phyloP scores from a whole-genome alignment of 179 eudicot genomes.

The Spergularia azorica region DNA sequence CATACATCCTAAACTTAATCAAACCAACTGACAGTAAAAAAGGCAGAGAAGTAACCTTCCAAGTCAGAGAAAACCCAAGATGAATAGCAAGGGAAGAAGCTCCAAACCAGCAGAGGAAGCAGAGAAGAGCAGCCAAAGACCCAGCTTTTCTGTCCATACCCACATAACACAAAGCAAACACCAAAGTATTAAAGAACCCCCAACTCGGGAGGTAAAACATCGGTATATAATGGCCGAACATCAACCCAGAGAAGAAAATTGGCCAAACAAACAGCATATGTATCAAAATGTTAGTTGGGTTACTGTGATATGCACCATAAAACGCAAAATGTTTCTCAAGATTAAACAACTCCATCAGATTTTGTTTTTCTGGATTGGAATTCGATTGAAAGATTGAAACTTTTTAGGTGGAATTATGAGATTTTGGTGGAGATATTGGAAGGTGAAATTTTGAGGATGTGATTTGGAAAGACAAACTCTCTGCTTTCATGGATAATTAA shows the following conservation, averaged over 20 bases:
- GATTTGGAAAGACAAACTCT: too few species aligned
- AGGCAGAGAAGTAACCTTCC: slow-evolving; percentile 61
- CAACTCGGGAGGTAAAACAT: slow-evolving; percentile 50
- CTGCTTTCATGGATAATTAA: too few species aligned
- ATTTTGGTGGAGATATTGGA: neutral
- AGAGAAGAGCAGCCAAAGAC: slow-evolving; percentile 69
- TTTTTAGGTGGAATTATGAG: neutral
- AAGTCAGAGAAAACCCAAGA: slow-evolving; percentile 71
- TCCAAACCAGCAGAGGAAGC: slow-evolving; percentile 69
- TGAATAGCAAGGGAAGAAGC: slow-evolving; percentile 50
- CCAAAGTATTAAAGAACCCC: slow-evolving; percentile 52
- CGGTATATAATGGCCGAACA: slow-evolving; percentile 52
- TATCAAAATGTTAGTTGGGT: slow-evolving; percentile 70
- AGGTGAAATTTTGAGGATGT: too few species aligned
- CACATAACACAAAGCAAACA: slow-evolving; percentile 59
- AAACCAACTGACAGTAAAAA: neutral
- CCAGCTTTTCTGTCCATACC: slow-evolving; percentile 85
- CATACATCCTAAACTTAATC: too few species aligned
- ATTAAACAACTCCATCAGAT: slow-evolving; percentile 60
- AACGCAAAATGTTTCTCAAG: slow-evolving; percentile 83
- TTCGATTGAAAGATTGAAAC: neutral
- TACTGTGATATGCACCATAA: slow-evolving; percentile 86
- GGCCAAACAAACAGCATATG: slow-evolving; percentile 97
- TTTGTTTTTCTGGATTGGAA: neutral
- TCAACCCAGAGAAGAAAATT: slow-evolving; percentile 51